Evolutionary conservation across 331 rosid species (phyloP), one percentile per base, ranked within the genome.

Genomic region (Quercus tomentella): DNA sequence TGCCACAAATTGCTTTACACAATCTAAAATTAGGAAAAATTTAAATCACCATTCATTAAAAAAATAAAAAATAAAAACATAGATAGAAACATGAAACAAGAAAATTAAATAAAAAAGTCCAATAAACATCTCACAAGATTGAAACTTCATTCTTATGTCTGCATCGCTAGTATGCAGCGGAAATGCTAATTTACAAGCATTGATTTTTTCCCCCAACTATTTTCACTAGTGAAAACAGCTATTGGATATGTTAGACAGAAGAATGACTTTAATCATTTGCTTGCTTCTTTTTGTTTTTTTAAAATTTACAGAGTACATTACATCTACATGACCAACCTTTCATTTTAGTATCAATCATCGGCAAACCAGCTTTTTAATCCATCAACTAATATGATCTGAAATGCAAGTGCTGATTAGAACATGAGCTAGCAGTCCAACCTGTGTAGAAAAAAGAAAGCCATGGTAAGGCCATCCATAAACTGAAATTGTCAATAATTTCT

Each of bases 371-470:
- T 74, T 51, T 70, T 76, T 79, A 56, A 79, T 78, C 75, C 80
- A 56, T 49, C 77, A 81, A 70, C 54, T 77, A 35, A n/a, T 63
- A 71, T 14, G 54, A 49, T 49, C 54, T 14, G 17, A 49, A 49
- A 84, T 57, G 62, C 57, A 37, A 58, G 55, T 67, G 61, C 80
- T 63, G 70, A 54, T 76, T 56, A 73, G 70, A 65, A 70, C 62
- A 76, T 76, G 20, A 75, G 69, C 77, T 8, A 41, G 49, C 63
- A 35, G 79, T 71, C 69, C 73, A 55, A 87, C 80, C 88, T 78
- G 84, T 80, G 79, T 49, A 15, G 74, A 79, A 84, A 41, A 84
- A 14, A 78, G 71, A 49, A 49, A 49, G 54, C 15, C 54, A 49
- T 4, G 18, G 54, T 49, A 49, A 49, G 54, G 18, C 18, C 54